Base-by-base conservation (phyloP, 2,329 filamentous ascomycete genomes). In the Geosmithia putterillii region DNA sequence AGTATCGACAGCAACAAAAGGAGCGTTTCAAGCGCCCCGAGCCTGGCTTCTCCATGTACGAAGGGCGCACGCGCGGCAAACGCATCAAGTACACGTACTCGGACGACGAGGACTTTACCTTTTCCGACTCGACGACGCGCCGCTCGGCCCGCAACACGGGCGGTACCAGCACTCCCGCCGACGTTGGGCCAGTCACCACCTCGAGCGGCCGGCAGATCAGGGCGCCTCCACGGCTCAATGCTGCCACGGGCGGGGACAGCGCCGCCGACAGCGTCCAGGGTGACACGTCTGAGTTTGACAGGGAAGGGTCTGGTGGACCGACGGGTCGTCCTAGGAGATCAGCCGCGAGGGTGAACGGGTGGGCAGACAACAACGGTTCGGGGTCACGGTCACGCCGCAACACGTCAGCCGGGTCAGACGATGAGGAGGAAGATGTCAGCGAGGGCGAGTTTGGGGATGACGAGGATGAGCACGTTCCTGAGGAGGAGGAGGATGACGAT, bases 21-120 rank as follows among this genome's bases (percentile, higher is more conserved):
- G 86, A 90, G 47, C 82, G 85, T 46, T 96, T 96, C 64, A 76
- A 83, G 51, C 79, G 88, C 5, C 87, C 88, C 6, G 89, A 95
- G 52, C 82, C 84, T 9, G 88, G 88, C 4, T 94, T 90, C 58
- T 95, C 89, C 1, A 70, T 94, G 45, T 98, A 98, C 60, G 92
- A 98, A 66, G 92, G 92, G 41, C 86, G 92, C 43, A 98, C 94
- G 5, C 80, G 92, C 46, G 92, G 92, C 45, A 96, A 98, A 69
- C 84, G 90, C 47, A 84, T 94, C 65, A 94, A 89, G 62, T 98
- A 98, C 57, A 98, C 87, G 0, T 98, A 86, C 57, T 94, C 88
- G 0, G 89, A 95, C 42, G 86, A 94, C 20, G 86, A 94, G 51
- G 82, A 82, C 32, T 78, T 81, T 15, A 77, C 79, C 42, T 74